Evolutionary conservation across 169 alveolate species (phyloP), one percentile per base, ranked within the genome.

Genomic region (Plasmodium yoelii): DNA sequence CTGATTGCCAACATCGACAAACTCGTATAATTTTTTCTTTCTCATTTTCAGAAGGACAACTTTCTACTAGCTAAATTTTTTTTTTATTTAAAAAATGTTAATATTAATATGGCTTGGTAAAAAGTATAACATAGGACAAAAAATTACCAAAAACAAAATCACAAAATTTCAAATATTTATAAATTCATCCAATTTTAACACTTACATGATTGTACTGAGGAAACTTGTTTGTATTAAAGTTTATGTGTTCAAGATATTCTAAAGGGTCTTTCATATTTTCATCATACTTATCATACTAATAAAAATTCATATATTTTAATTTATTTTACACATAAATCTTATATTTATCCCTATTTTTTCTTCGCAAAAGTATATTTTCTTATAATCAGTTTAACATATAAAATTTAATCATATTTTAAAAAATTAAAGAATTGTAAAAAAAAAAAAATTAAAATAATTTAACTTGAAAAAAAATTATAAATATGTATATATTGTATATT

Each of bases 1-100:
- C 88, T 22, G 95, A 92, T 73, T 95, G 97, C 97, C 97, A 95
- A 73, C 97, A 95, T n/a, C 97, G 94, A 72, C 97, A 95, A 60
- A 95, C 65, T 39, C 94, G 87, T n/a, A 94, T 82, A 42, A 55
- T 49, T 55, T 87, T 86, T 34, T 95, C 97, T 12, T 92, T 90
- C 44, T 69, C 87, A 56, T 88, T 86, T 57, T 82, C 77, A 10
- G 92, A 77, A 19, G 96, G 94, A 24, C 94, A 92, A 68, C 73
- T 80, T 59, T 87, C 95, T 42, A 88, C 67, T 49, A 88, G 51
- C 93, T 92, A 53, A 59, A 47, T 70, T 39, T 63, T 70, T 39
- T 63, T 63, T 22, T 34, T 18, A 28, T 71, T 5, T 10, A 34
- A 34, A 34, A 34, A 34, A 3, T 34, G 6, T 34, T 34, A 34